A percentile compares a stretch with the other conserved stretches of the same genome.
Evolutionary conservation across 176 grass and related monocot genomes (phyloP).

Genomic region (Oryza longistaminata): DNA sequence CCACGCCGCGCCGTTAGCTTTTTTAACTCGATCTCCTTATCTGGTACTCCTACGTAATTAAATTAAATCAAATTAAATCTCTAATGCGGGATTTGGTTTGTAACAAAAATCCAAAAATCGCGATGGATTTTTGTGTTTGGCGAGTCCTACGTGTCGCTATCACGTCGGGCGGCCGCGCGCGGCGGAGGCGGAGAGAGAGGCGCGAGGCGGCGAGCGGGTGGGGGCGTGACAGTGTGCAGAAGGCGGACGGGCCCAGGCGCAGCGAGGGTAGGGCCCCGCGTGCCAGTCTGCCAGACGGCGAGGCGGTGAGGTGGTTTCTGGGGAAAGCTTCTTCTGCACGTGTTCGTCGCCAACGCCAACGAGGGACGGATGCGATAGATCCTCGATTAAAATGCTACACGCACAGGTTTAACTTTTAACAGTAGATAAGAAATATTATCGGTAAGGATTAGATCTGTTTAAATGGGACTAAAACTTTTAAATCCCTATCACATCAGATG

Average conservation of each 20-base stretch:
- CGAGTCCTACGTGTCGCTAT: background rate
- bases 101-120: background rate
- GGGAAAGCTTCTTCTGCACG: conserved; percentile 55
- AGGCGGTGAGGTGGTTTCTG: conserved; percentile 40
- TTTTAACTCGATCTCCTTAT: background rate
- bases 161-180: background rate
- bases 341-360: conserved; percentile 19
- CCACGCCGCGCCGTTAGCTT: background rate
- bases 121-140: background rate
- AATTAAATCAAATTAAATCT: background rate
- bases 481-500: no score
- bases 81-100: background rate
- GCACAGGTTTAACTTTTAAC: background rate
- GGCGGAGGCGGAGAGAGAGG: background rate
- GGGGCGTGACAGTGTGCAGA: background rate
- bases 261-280: background rate
- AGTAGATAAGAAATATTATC: no score
- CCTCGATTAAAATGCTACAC: conserved; percentile 4
- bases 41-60: background rate
- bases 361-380: background rate
- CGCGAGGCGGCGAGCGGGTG: background rate
- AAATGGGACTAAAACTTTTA: no score
- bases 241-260: background rate
- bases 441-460: no score
- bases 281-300: conserved; percentile 32